These are phyloP conservation scores for Solanum pimpinellifolium DNA, from an alignment of 257 asterid species.

Conservation along the genomic window DNA sequence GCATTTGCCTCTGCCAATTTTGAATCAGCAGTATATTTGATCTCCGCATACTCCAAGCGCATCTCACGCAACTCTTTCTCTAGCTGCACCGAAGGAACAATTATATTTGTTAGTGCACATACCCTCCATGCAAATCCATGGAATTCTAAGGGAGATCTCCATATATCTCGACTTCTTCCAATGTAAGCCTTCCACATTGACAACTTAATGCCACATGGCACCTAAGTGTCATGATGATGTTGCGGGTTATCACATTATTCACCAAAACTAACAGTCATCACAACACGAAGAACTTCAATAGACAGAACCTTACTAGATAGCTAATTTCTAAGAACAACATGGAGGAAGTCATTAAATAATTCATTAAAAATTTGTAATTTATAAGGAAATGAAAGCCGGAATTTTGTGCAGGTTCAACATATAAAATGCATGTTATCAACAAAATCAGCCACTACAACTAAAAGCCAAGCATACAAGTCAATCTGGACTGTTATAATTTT, in stretches of 20 bases:
- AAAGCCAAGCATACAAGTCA: neutral
- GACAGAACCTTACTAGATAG: neutral
- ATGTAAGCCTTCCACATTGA: neutral
- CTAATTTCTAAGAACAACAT: neutral
- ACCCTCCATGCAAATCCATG: neutral
- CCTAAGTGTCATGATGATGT: neutral
- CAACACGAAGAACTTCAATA: neutral
- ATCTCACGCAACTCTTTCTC: slow-evolving; percentile 81
- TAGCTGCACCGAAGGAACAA: slow-evolving; percentile 48
- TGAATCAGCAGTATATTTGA: slow-evolving; percentile 84
- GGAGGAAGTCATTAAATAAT: neutral
- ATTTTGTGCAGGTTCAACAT: neutral
- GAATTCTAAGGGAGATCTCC: neutral
- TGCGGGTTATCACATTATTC: neutral
- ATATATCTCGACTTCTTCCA: neutral
- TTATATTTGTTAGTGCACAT: slow-evolving; percentile 6
- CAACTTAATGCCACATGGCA: neutral
- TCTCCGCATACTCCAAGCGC: slow-evolving; percentile 83
- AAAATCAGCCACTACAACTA: neutral
- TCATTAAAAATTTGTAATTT: neutral
- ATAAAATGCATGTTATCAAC: neutral
- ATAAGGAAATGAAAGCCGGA: neutral
- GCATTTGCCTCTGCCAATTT: slow-evolving; percentile 61
- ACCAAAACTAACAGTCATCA: neutral
- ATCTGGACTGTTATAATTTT: neutral